A percentile compares a stretch with the other conserved stretches of the same genome.
These are phyloP conservation scores for Plantago elongata DNA, from an alignment of 257 asterid species.

Conservation along the genomic window DNA sequence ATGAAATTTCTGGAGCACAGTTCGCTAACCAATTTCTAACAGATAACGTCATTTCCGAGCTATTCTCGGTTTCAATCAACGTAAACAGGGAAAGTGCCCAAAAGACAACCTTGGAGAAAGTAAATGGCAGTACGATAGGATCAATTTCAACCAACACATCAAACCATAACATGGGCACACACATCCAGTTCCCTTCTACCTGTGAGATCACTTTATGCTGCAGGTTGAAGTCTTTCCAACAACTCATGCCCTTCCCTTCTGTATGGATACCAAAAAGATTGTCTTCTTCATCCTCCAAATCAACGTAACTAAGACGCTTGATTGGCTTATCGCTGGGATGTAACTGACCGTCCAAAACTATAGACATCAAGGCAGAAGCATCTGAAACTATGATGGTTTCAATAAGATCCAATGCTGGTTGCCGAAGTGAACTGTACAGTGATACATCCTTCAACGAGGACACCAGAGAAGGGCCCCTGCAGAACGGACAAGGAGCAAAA, in stretches of 20 bases:
- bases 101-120: slow-evolving; percentile 81
- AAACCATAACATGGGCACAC: slow-evolving; percentile 96
- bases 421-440: slow-evolving; percentile 81
- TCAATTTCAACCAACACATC: slow-evolving; percentile 85
- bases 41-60: slow-evolving; percentile 45
- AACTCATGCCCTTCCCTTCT: slow-evolving; percentile 52
- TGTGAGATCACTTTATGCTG: slow-evolving; percentile 64
- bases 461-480: slow-evolving; percentile 92
- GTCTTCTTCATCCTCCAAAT: slow-evolving; percentile 61
- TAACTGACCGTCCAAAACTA: slow-evolving; percentile 48
- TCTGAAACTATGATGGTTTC: slow-evolving; percentile 78
- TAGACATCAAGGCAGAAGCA: slow-evolving; percentile 76
- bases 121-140: slow-evolving; percentile 63
- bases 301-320: slow-evolving; percentile 28
- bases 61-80: slow-evolving; percentile 55
- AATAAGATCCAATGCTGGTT: slow-evolving; percentile 91
- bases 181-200: slow-evolving; percentile 81
- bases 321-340: slow-evolving; percentile 47
- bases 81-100: slow-evolving; percentile 90
- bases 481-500: slow-evolving; percentile 15
- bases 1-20: slow-evolving; percentile 66
- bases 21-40: slow-evolving; percentile 60
- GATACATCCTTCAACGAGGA: slow-evolving; percentile 73
- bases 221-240: slow-evolving; percentile 72
- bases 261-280: slow-evolving; percentile 34